Evolutionary conservation across 495 filamentous ascomycete species (phyloP), one percentile per base, ranked within the genome.

Genomic region (Sordaria brevicollis): DNA sequence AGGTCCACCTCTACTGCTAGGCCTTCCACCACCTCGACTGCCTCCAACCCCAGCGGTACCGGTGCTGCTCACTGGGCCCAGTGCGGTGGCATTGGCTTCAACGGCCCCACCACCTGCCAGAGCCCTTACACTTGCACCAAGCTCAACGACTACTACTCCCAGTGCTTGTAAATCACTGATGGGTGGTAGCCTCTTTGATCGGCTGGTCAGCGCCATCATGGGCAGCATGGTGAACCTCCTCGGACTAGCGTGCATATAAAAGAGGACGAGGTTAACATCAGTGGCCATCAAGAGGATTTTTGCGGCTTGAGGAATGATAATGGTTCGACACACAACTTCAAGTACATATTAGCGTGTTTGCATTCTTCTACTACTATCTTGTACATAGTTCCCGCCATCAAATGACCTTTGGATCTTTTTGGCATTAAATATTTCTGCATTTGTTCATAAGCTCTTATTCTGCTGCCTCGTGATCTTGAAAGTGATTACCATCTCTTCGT

Each of bases 41-140:
- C 49, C 4, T 73, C 71, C 43, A 67, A 36, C 31, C 41, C 67
- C 37, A 65, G 74, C 15, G 35, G 69, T 68, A 75, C 70, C 34
- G 71, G 71, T 17, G 71, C 73, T 38, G 70, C 66, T 34, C 74
- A 71, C 70, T 78, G 70, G 70, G 71, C 37, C 10, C 84, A 86
- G 72, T 86, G 84, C 71, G 84, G 83, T 34, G 84, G 84, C 17
- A 74, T 74, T 35, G 83, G 82, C 54, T 85, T 73, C 68, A 80
- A 71, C 6, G 83, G 82, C 57, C 79, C 81, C 69, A 84, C 79
- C 35, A 25, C 71, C 2, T 85, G 83, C 76, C 76, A 78, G 74
- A 38, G 74, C 74, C 67, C 79, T 73, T 76, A 54, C 34, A 76
- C 65, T 37, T 80, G 79, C 79, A 68, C 43, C 10, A 68, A 69